phyloP scores from a whole-genome alignment of 768 basidiomycete species.

The Mycena chlorophos region DNA sequence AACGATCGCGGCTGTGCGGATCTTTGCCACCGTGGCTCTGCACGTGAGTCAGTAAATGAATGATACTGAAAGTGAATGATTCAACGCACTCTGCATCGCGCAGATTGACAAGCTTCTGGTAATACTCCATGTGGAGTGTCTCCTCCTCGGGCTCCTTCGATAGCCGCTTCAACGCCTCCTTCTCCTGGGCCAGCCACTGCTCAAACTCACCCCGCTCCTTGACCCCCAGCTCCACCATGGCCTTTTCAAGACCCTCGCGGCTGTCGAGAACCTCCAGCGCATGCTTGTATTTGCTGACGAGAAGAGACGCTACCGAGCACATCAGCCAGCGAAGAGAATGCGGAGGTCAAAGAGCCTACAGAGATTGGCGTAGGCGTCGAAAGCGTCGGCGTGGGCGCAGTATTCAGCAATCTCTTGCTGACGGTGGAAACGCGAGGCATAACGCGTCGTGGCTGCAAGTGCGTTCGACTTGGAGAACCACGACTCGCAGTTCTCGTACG shows the following conservation, averaged over 20 bases:
- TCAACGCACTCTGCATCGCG: neutral
- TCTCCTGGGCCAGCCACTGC: neutral
- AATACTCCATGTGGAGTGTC: conserved; percentile 9
- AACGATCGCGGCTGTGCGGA: neutral
- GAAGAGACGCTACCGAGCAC: neutral
- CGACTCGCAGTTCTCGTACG: conserved; percentile 13
- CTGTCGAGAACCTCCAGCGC: neutral
- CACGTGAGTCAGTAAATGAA: no score
- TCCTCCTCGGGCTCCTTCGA: conserved; percentile 8
- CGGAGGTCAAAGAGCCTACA: conserved; percentile 1
- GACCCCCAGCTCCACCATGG: neutral
- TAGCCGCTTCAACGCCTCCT: neutral
- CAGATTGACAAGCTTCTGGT: conserved; percentile 6
- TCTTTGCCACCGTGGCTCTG: neutral
- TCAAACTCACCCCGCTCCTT: neutral
- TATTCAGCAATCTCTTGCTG: conserved; percentile 7
- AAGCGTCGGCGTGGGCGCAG: neutral
- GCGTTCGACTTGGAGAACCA: conserved; percentile 14
- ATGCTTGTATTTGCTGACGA: neutral
- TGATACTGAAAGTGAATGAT: neutral
- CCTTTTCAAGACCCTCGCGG: neutral
- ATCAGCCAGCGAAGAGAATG: neutral
- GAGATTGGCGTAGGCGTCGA: conserved; percentile 6
- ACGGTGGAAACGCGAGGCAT: conserved; percentile 7
- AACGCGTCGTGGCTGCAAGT: conserved; percentile 8